Evolutionary conservation across 1,139 yeast genomes (phyloP).

Genomic region (Saccharomyces hybrid): DNA sequence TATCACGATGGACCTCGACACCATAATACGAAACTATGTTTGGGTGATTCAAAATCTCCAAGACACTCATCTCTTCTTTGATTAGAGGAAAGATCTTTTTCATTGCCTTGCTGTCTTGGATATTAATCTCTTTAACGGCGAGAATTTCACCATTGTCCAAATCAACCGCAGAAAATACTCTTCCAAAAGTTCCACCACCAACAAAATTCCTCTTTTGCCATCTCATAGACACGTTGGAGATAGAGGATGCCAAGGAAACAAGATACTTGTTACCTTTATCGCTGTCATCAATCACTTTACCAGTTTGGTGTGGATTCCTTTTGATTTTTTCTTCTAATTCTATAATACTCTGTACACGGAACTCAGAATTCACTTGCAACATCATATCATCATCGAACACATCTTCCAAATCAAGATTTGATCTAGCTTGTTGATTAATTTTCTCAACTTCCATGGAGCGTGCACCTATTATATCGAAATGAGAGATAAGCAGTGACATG

Average conservation of each 20-base stretch:
- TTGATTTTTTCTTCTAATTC: conserved; percentile 26
- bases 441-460: conserved; percentile 68
- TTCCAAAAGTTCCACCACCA: conserved; percentile 96
- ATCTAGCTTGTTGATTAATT: conserved; percentile 36
- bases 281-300: conserved; percentile 81
- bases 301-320: conserved; percentile 44
- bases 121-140: conserved; percentile 93
- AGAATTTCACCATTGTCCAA: conserved; percentile 92
- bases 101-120: conserved; percentile 83
- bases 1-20: conserved; percentile 93
- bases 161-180: conserved; percentile 86
- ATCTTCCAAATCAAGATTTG: conserved; percentile 27
- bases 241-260: conserved; percentile 79
- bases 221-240: conserved; percentile 84
- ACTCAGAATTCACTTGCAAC: conserved; percentile 31
- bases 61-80: conserved; percentile 92
- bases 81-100: conserved; percentile 81
- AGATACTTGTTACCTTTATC: conserved; percentile 85
- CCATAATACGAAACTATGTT: conserved; percentile 95
- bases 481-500: conserved; percentile 87
- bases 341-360: conserved; percentile 32
- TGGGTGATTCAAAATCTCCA: conserved; percentile 92
- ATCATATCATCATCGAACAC: conserved; percentile 37
- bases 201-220: conserved; percentile 95
- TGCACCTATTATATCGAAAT: conserved; percentile 98